Conservation (phyloP, 2,329 filamentous ascomycete genomes). For the Colletotrichum costaricense region DNA sequence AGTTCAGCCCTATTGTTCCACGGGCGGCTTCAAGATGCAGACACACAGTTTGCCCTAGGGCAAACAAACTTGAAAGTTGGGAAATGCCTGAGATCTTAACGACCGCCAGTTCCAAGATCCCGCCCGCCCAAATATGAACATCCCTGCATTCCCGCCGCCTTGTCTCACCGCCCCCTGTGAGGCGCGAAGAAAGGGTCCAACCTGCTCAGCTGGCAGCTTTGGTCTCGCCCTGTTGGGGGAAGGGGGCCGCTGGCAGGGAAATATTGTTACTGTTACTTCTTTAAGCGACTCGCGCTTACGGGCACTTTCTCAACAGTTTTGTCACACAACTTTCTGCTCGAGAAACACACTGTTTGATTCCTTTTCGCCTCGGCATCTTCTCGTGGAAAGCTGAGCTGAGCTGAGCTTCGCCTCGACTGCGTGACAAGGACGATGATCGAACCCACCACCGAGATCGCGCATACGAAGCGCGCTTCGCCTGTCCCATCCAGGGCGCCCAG, state of each 20-base stretch:
- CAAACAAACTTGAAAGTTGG: not conserved
- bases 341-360: not conserved
- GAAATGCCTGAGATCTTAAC: not conserved
- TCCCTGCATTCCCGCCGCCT: not conserved
- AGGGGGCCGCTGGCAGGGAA: not conserved
- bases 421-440: not conserved
- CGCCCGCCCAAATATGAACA: not conserved
- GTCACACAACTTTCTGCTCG: not conserved
- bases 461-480: not conserved
- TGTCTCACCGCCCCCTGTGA: slow-evolving; percentile 3
- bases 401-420: not conserved
- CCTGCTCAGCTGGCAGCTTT: not conserved
- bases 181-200: not conserved
- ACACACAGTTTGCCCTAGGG: not conserved
- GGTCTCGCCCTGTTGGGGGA: not conserved
- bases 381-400: not conserved
- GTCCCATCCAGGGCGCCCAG: not conserved
- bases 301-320: not conserved
- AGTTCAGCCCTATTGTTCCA: not conserved
- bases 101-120: not conserved
- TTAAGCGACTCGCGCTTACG: not conserved
- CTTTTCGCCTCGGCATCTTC: not conserved
- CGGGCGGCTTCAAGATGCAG: not conserved
- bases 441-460: not conserved
- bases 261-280: not conserved